Evolutionary conservation across 2,329 filamentous ascomycete genomes (phyloP).

Genomic region (Colletotrichum lindemuthianum): DNA sequence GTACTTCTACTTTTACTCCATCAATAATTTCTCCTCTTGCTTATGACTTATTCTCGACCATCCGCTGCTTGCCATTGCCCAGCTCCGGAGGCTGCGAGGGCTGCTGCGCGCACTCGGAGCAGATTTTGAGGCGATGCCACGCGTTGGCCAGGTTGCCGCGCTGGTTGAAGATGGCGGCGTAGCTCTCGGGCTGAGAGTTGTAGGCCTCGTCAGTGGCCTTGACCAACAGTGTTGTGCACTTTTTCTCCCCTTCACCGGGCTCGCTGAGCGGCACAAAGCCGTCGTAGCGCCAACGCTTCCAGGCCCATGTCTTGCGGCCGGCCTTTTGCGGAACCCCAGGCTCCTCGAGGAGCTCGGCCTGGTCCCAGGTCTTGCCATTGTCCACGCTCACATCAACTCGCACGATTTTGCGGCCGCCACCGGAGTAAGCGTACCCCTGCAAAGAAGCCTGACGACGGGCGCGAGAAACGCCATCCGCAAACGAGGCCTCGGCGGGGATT

Average conservation of each 20-base stretch:
- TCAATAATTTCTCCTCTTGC: too few species aligned
- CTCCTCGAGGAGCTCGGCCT: constrained; percentile 68
- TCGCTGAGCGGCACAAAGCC: constrained; percentile 53
- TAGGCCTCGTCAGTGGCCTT: constrained; percentile 75
- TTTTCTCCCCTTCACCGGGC: constrained; percentile 40
- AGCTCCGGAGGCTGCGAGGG: too few species aligned
- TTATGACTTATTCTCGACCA: background rate
- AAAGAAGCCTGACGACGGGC: constrained; percentile 49
- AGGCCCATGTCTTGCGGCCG: constrained; percentile 67
- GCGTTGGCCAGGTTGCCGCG: constrained; percentile 74
- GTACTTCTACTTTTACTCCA: too few species aligned
- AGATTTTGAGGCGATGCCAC: constrained; percentile 67
- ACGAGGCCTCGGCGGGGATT: background rate
- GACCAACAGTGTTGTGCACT: constrained; percentile 66
- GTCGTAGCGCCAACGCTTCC: constrained; percentile 71
- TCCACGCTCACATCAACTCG: constrained; percentile 75
- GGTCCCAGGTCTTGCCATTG: constrained; percentile 70
- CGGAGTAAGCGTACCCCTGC: constrained; percentile 74
- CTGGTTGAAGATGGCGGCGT: constrained; percentile 70
- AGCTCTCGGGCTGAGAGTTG: constrained; percentile 72
- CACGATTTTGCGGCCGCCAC: constrained; percentile 71
- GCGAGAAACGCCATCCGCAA: background rate
- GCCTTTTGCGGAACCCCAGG: constrained; percentile 41
- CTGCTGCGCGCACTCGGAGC: constrained; percentile 41
- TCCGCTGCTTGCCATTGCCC: constrained; percentile 21